Conservation (phyloP, 2,329 filamentous ascomycete species). For the Emmonsiellopsis sp. region DNA sequence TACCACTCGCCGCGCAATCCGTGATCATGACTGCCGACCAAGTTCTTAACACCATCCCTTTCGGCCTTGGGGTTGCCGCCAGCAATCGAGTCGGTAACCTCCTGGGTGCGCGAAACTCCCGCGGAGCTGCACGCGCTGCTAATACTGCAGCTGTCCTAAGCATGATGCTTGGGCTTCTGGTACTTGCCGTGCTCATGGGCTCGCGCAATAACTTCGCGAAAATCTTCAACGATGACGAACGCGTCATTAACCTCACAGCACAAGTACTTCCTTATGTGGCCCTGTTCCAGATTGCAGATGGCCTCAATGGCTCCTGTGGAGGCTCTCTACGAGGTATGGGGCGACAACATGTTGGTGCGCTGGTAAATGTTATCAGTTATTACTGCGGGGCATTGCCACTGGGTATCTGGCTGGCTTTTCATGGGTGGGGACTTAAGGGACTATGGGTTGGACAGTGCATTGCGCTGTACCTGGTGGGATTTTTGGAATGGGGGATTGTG, state of each 20-base stretch:
- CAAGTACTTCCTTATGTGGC: constrained; percentile 81
- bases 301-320: constrained; percentile 75
- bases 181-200: constrained; percentile 60
- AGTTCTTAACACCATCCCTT: constrained; percentile 76
- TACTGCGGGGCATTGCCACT: constrained; percentile 71
- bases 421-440: constrained; percentile 72
- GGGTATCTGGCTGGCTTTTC: constrained; percentile 78
- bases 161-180: constrained; percentile 56
- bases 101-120: constrained; percentile 58
- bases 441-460: constrained; percentile 80
- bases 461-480: constrained; percentile 70
- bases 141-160: constrained; percentile 68
- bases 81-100: constrained; percentile 72
- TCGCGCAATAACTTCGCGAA: constrained; percentile 65
- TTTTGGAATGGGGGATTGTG: constrained; percentile 71
- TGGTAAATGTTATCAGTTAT: constrained; percentile 74
- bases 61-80: constrained; percentile 74
- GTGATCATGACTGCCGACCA: constrained; percentile 89
- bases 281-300: constrained; percentile 83
- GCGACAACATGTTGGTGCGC: constrained; percentile 72
- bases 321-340: constrained; percentile 77
- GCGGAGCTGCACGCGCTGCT: constrained; percentile 60
- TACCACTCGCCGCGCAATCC: constrained; percentile 71
- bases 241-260: constrained; percentile 63
- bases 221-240: constrained; percentile 70